Percentiles rank a stretch among this genome's conserved stretches.
Evolutionary conservation across 2,329 filamentous ascomycete genomes (phyloP).

Genomic region (Verticillium dahliae): DNA sequence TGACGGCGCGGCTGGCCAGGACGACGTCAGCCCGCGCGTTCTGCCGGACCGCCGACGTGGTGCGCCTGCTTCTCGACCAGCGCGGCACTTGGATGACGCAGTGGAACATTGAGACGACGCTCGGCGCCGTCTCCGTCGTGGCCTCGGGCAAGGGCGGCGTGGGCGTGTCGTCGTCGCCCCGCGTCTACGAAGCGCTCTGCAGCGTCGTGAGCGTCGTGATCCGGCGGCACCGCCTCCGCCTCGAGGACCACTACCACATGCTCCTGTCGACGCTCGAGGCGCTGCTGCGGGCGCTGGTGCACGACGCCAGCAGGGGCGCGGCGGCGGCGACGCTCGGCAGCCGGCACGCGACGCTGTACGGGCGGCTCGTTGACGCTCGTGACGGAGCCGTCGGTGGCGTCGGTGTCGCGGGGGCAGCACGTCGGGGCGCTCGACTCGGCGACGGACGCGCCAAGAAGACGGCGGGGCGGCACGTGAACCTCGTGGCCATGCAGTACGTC

Average conservation of each 20-base stretch:
- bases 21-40: conserved; percentile 24
- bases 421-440: conserved; percentile 48
- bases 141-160: conserved; percentile 12
- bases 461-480: conserved; percentile 56
- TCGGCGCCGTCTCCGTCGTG: conserved; percentile 35
- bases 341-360: conserved; percentile 42
- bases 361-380: conserved; percentile 53
- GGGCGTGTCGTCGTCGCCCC: conserved; percentile 17
- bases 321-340: conserved; percentile 18
- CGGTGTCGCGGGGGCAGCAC: conserved; percentile 41
- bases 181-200: conserved; percentile 40
- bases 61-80: conserved; percentile 42
- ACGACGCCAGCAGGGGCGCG: conserved; percentile 22
- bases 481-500: conserved; percentile 52
- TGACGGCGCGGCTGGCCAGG: conserved; percentile 24
- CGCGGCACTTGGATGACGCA: conserved; percentile 45
- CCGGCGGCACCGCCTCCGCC: conserved; percentile 51
- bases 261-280: conserved; percentile 47
- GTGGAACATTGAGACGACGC: conserved; percentile 50
- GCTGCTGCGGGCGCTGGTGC: conserved; percentile 47
- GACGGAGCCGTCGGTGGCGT: conserved; percentile 51
- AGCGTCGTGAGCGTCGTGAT: conserved; percentile 50
- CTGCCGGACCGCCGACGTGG: conserved; percentile 30
- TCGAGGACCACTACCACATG: conserved; percentile 57
- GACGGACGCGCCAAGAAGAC: conserved; percentile 55